Evolutionary conservation across 176 grass and related monocot species (phyloP).

Genomic region (Guadua angustifolia): DNA sequence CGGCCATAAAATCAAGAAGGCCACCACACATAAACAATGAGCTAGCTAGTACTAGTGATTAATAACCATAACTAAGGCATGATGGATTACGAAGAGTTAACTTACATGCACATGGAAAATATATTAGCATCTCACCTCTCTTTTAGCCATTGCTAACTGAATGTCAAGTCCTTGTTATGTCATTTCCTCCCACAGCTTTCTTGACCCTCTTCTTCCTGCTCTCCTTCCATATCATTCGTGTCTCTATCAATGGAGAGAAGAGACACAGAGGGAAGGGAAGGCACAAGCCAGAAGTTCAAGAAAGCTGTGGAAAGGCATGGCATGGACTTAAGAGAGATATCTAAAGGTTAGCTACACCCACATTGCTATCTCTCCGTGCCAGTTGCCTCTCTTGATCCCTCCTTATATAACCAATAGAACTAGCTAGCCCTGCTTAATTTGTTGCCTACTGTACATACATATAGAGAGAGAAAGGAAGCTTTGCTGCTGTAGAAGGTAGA

Average conservation of each 20-base stretch:
- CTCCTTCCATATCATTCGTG: neutral
- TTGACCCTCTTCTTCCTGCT: constrained; percentile 68
- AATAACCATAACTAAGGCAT: neutral
- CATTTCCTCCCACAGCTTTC: constrained; percentile 99
- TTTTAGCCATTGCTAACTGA: neutral
- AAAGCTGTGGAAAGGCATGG: constrained; percentile 99
- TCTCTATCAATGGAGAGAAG: neutral
- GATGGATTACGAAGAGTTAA: neutral
- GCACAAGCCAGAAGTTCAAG: constrained; percentile 82
- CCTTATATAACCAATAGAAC: constrained; percentile 40
- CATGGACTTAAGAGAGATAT: constrained; percentile 55
- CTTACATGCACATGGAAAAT: constrained; percentile 20
- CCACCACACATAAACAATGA: neutral
- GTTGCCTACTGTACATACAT: neutral
- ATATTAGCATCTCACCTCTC: constrained; percentile 6
- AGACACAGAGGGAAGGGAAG: constrained; percentile 4
- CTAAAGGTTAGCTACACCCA: neutral
- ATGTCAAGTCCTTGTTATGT: constrained; percentile 57
- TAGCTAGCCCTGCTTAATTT: neutral
- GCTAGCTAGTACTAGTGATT: neutral
- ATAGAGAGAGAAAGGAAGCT: neutral
- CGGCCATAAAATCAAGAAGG: neutral
- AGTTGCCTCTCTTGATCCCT: constrained; percentile 29
- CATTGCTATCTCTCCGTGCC: constrained; percentile 10
- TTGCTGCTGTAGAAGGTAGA: neutral